Conservation (phyloP, 78 protist genomes). For the Guillardia theta region DNA sequence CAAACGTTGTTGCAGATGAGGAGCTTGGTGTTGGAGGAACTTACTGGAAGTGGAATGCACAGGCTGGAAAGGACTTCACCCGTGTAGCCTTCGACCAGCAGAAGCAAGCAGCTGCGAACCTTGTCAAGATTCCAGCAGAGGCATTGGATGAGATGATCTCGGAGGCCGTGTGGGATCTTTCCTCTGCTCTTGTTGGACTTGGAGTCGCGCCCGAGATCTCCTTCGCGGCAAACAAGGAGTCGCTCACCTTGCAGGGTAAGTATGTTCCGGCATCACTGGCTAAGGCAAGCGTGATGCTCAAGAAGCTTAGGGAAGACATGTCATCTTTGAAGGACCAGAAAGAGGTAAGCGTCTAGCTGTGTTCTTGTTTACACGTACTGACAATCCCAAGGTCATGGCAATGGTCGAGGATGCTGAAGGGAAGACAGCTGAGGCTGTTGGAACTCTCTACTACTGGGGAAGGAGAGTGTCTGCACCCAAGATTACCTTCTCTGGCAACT, state of each 20-base stretch:
- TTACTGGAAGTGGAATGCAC: constrained; percentile 22
- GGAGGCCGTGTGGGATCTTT: background rate
- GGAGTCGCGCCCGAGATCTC: background rate
- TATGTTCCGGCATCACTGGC: too few relatives aligned
- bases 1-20: background rate
- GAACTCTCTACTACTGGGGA: background rate
- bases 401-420: too few relatives aligned
- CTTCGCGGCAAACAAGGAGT: too few relatives aligned
- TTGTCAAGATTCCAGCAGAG: background rate
- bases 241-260: too few relatives aligned
- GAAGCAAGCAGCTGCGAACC: background rate
- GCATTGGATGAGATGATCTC: background rate
- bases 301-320: too few relatives aligned
- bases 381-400: too few relatives aligned
- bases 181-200: background rate
- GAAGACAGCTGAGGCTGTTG: too few relatives aligned
- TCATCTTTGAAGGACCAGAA: too few relatives aligned
- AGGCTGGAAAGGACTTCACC: background rate
- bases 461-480: background rate
- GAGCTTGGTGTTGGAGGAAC: background rate
- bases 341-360: too few relatives aligned
- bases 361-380: too few relatives aligned
- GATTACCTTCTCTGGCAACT: background rate
- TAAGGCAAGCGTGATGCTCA: too few relatives aligned
- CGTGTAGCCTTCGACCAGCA: background rate